Evolutionary conservation across 2,329 filamentous ascomycete species (phyloP).

Genomic region (Monosporascus sp.): DNA sequence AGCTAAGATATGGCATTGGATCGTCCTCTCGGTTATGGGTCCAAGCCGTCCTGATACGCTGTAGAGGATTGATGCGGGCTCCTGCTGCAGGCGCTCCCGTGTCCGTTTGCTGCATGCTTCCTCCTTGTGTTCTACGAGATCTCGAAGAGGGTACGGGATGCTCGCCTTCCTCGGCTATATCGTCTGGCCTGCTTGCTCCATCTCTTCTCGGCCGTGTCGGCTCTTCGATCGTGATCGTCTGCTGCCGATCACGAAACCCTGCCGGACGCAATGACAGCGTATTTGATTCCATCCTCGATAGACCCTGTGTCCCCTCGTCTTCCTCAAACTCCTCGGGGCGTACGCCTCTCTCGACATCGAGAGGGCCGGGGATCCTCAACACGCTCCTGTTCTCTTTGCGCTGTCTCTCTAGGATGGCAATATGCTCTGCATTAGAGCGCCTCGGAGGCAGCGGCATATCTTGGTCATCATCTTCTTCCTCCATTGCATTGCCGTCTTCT

Average conservation of each 20-base stretch:
- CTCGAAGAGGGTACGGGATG: constrained; percentile 36
- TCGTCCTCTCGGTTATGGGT: constrained; percentile 50
- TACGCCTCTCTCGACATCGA: constrained; percentile 81
- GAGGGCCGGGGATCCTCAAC: constrained; percentile 82
- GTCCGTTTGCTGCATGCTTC: constrained; percentile 28
- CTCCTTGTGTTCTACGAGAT: constrained; percentile 37
- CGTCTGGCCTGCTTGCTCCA: constrained; percentile 22
- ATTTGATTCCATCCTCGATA: background rate
- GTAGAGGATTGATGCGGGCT: constrained; percentile 31
- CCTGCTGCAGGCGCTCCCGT: constrained; percentile 25
- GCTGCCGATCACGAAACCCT: constrained; percentile 33
- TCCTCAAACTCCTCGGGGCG: constrained; percentile 52
- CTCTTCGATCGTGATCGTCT: constrained; percentile 63
- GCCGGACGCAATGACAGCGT: constrained; percentile 6
- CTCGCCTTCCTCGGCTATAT: constrained; percentile 36
- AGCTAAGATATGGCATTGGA: constrained; percentile 82
- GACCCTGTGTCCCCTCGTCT: constrained; percentile 16
- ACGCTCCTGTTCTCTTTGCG: constrained; percentile 67
- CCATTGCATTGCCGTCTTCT: constrained; percentile 50
- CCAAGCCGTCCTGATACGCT: constrained; percentile 50
- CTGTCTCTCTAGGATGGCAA: constrained; percentile 82
- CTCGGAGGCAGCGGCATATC: constrained; percentile 45
- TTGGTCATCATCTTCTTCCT: constrained; percentile 36
- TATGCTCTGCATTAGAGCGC: constrained; percentile 67
- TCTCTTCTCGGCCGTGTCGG: constrained; percentile 41